Base-by-base conservation (phyloP, 495 filamentous ascomycete genomes). In the Penicillium chermesinum region DNA sequence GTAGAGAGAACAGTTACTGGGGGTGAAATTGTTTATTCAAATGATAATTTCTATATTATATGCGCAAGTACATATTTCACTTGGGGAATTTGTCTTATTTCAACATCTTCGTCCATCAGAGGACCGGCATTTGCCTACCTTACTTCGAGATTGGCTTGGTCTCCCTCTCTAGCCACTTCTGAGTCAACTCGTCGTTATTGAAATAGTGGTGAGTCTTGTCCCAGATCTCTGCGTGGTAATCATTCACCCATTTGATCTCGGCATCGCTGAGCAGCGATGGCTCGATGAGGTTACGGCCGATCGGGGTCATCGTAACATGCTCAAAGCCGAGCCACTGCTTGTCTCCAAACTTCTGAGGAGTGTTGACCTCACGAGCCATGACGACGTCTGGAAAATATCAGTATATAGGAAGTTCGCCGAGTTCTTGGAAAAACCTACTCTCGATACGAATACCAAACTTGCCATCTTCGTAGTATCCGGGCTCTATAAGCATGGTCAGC, bases 371-470 rank as follows among this genome's bases (percentile, higher is more conserved):
- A 53, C 82, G 84, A 14, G 88, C 87, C 80, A 96, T 88, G 50
- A 95, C 80, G 48, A 99, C 69, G 57, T 89, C 78, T 81, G 46
- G 17, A 34, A 43, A 43, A 14, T 14, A 20, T 7, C 5, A 14
- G 30, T 43, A n/a, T 21, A 50, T 22, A 17, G 27, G 8, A 8
- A n/a, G 3, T 7, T 0, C 38, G 18, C 15, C 30, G n/a, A 52
- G 18, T 12, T 15, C 33, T 15, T 13, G 20, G 14, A n/a, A 18
- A 53, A 19, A 55, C 76, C 60, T 74, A 77, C 88, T 97, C 70
- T 99, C 94, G 58, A 96, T 97, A 22, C 94, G 87, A 58, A 99
- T 95, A n/a, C 94, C 94, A 60, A 94, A 99, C 8, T 84, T 83
- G 38, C 90, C 94, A 58, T 99, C 94, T 68, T 97, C 94, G 69